These are phyloP conservation scores for Talaromyces amestolkiae DNA, from an alignment of 2,329 filamentous ascomycete genomes.

Conservation along the genomic window DNA sequence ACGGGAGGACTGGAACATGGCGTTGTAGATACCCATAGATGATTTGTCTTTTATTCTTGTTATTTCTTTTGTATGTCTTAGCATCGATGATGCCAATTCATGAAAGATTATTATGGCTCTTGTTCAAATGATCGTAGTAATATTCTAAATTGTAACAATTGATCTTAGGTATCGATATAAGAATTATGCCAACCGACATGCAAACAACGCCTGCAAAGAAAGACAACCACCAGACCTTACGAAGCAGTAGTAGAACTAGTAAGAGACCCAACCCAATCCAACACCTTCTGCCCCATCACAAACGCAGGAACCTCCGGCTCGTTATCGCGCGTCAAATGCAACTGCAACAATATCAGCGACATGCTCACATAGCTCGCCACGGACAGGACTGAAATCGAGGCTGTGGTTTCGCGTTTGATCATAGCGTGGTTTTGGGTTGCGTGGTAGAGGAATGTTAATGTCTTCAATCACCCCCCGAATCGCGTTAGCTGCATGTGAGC, in stretches of 20 bases:
- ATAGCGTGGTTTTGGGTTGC: constrained; percentile 74
- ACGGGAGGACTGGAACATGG: constrained; percentile 13
- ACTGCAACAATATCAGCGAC: constrained; percentile 64
- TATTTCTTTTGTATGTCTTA: constrained; percentile 8
- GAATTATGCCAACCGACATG: neutral
- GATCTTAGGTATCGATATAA: neutral
- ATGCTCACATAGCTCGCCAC: constrained; percentile 75
- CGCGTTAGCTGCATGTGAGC: neutral
- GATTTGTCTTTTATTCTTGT: constrained; percentile 4
- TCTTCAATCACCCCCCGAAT: constrained; percentile 43
- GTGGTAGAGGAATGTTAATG: constrained; percentile 71
- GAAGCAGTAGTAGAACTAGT: neutral
- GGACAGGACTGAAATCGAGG: constrained; percentile 74
- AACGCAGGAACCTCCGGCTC: constrained; percentile 61
- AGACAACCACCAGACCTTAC: neutral
- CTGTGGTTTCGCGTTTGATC: constrained; percentile 74
- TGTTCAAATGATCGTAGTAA: too few species aligned
- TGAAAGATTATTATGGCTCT: neutral
- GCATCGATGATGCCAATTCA: constrained; percentile 7
- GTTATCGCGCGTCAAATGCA: constrained; percentile 62
- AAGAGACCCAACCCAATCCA: constrained; percentile 29
- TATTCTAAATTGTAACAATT: neutral
- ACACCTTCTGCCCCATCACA: constrained; percentile 45
- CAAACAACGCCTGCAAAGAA: neutral
- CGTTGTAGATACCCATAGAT: constrained; percentile 18